phyloP scores from a whole-genome alignment of 768 basidiomycete genomes.

The Butyriboletus loyo region DNA sequence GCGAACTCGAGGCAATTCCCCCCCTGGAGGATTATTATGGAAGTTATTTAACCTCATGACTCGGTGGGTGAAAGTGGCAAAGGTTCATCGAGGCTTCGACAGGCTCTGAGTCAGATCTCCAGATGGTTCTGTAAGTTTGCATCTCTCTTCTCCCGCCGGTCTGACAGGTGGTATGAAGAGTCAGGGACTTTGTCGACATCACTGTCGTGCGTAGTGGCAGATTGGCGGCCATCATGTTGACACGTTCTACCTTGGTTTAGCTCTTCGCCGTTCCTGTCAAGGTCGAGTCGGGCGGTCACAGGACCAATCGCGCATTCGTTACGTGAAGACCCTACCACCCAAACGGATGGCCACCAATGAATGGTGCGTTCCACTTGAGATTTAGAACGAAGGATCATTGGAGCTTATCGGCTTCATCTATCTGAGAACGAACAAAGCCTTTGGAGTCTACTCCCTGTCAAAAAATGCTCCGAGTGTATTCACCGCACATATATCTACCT shows the following conservation, averaged over 20 bases:
- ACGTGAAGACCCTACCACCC: slow-evolving; percentile 18
- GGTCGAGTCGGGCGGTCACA: slow-evolving; percentile 8
- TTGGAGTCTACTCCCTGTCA: slow-evolving; percentile 17
- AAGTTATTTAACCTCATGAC: slow-evolving; percentile 13
- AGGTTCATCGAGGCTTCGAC: slow-evolving; percentile 8
- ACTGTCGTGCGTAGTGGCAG: slow-evolving; percentile 15
- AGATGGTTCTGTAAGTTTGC: slow-evolving; percentile 12
- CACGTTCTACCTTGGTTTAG: slow-evolving; percentile 25
- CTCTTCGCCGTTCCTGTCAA: slow-evolving; percentile 12
- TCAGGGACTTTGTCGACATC: slow-evolving; percentile 24
- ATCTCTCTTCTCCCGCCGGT: slow-evolving; percentile 28
- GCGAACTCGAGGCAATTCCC: slow-evolving; percentile 15
- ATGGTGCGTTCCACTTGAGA: slow-evolving; percentile 10
- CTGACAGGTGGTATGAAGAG: slow-evolving; percentile 11
- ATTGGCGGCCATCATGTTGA: slow-evolving; percentile 20
- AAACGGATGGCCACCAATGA: slow-evolving; percentile 14
- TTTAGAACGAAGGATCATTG: slow-evolving; percentile 19
- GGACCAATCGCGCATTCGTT: slow-evolving; percentile 14
- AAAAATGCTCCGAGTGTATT: slow-evolving; percentile 5
- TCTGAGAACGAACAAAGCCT: slow-evolving; percentile 17
- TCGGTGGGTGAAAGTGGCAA: slow-evolving; percentile 15
- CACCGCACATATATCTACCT: slow-evolving; percentile 25
- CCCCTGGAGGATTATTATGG: slow-evolving; percentile 25
- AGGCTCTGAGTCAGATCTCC: slow-evolving; percentile 20
- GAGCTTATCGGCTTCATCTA: slow-evolving; percentile 26